phyloP scores from a whole-genome alignment of 1,284 basidiomycete species.

The Ustilago shanxiensis region DNA sequence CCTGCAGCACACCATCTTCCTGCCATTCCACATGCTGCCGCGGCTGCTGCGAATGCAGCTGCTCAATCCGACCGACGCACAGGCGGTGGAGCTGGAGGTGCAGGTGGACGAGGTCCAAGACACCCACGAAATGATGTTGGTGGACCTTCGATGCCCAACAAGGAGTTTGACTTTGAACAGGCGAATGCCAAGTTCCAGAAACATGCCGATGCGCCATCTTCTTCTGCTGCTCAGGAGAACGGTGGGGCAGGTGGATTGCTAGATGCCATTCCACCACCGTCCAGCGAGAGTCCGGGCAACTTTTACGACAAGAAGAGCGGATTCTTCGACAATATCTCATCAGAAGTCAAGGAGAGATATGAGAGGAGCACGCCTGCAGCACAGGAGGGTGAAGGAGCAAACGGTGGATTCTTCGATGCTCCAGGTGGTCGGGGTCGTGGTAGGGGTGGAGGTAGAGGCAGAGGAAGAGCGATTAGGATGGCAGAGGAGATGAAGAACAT shows the following conservation, averaged over 20 bases:
- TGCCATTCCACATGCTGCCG: conserved; percentile 55
- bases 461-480: conserved; percentile 53
- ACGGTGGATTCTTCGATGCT: conserved; percentile 30
- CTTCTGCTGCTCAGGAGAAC: background rate
- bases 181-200: conserved; percentile 68
- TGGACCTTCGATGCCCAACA: conserved; percentile 50
- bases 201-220: conserved; percentile 23
- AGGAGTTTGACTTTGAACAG: conserved; percentile 67
- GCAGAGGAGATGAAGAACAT: conserved; percentile 66
- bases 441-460: conserved; percentile 33
- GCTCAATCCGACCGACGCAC: conserved; percentile 28
- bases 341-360: conserved; percentile 65
- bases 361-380: conserved; percentile 26
- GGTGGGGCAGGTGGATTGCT: conserved; percentile 34
- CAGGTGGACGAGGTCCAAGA: background rate
- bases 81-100: conserved; percentile 11
- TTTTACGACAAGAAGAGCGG: conserved; percentile 68
- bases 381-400: background rate
- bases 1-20: conserved; percentile 45
- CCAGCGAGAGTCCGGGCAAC: conserved; percentile 25
- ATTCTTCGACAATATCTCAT: conserved; percentile 69
- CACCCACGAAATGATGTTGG: conserved; percentile 10
- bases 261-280: conserved; percentile 62
- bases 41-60: conserved; percentile 44
- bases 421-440: conserved; percentile 28